Percentiles rank a stretch among this genome's conserved stretches.
These are phyloP conservation scores for Neospora caninum DNA, from an alignment of 169 alveolate genomes.

Conservation along the genomic window DNA sequence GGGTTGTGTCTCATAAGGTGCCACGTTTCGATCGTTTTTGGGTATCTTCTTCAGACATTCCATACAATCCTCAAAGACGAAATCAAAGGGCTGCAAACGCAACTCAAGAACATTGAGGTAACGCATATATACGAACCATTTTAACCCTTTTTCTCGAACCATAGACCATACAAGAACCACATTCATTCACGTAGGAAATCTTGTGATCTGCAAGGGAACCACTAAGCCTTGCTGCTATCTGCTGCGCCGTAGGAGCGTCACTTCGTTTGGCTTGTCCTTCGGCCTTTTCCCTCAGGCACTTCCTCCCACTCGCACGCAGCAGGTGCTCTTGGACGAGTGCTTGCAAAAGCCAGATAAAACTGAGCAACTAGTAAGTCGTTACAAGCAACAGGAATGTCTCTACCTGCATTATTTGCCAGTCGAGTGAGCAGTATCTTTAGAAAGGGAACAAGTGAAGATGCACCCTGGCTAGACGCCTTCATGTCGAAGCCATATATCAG, in stretches of 20 bases:
- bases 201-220: not conserved
- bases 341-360: not conserved
- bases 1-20: no score
- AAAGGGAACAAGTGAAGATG: no score
- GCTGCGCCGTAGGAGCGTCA: no score
- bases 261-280: not conserved
- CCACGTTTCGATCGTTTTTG: no score
- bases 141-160: not conserved
- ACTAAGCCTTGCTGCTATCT: no score
- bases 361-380: not conserved
- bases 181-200: no score
- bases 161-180: no score
- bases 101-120: conserved; percentile 59
- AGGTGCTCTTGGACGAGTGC: not conserved
- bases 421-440: no score
- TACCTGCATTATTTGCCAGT: no score
- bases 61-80: conserved; percentile 59
- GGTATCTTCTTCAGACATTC: conserved; percentile 46
- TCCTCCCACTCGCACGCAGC: not conserved
- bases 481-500: no score
- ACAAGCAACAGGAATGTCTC: no score
- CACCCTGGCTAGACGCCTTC: no score
- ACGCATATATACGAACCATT: not conserved
- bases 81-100: conserved; percentile 50
- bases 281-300: not conserved